These are phyloP conservation scores for Neurospora sp. DNA, from an alignment of 495 filamentous ascomycete genomes.

Conservation along the genomic window DNA sequence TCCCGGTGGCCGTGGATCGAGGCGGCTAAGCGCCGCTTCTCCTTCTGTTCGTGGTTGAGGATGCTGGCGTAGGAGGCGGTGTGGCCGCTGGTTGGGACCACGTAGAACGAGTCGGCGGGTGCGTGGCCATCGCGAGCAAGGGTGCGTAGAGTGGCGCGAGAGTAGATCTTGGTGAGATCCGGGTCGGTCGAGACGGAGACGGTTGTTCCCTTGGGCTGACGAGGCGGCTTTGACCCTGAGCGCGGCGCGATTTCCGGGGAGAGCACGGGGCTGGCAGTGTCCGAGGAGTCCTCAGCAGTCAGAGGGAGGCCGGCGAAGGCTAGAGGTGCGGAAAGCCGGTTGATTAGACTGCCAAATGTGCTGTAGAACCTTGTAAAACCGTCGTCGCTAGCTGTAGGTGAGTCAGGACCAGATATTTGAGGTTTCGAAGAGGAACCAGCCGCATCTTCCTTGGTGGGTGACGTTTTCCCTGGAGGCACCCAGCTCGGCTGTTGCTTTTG, in stretches of 20 bases:
- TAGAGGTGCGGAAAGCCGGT: conserved; percentile 72
- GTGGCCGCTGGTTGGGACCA: conserved; percentile 82
- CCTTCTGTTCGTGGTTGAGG: conserved; percentile 59
- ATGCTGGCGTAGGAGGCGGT: conserved; percentile 87
- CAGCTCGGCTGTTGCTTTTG: conserved; percentile 31
- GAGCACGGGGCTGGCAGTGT: conserved; percentile 15
- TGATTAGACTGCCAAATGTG: conserved; percentile 75
- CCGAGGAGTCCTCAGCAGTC: conserved; percentile 39
- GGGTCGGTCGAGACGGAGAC: conserved; percentile 39
- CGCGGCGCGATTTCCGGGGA: conserved; percentile 13
- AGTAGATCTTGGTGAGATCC: conserved; percentile 68
- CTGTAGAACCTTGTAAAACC: conserved; percentile 83
- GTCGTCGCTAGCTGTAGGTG: conserved; percentile 46
- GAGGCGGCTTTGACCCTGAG: conserved; percentile 24
- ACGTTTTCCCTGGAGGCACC: conserved; percentile 23
- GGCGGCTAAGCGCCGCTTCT: conserved; percentile 40
- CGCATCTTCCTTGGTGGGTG: conserved; percentile 17
- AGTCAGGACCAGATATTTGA: neutral
- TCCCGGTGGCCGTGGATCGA: conserved; percentile 21
- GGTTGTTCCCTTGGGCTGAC: conserved; percentile 12
- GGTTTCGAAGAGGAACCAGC: conserved; percentile 14
- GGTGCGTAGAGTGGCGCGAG: conserved; percentile 66
- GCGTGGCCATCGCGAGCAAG: conserved; percentile 37
- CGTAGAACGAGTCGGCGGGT: conserved; percentile 79
- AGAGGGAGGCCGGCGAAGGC: conserved; percentile 89